These are phyloP conservation scores for Wallacemonas sp. DNA, from an alignment of 208 protist genomes.

Conservation along the genomic window DNA sequence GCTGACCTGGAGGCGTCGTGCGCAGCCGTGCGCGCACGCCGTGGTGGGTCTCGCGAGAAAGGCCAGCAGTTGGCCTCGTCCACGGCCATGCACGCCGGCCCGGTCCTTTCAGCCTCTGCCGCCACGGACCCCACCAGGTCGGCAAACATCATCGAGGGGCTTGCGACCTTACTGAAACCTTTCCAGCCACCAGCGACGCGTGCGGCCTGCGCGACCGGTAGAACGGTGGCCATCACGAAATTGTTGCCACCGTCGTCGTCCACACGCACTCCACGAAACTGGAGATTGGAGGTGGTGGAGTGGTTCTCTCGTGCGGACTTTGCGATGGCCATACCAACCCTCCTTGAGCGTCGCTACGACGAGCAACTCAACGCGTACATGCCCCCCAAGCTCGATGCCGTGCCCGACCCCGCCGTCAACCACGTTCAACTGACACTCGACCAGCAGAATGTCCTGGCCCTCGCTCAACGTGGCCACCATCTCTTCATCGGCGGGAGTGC, in stretches of 20 bases:
- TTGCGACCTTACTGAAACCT: conserved; percentile 1
- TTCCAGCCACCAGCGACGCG: neutral
- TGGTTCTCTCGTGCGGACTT: conserved; percentile 54
- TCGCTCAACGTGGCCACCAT: conserved; percentile 63
- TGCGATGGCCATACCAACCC: conserved; percentile 34
- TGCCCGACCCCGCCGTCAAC: conserved; percentile 35
- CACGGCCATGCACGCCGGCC: neutral
- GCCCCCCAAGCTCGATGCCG: conserved; percentile 75
- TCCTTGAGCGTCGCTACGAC: conserved; percentile 56
- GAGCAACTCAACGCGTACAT: conserved; percentile 54
- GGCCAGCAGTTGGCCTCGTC: too few relatives aligned
- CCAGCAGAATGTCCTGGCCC: conserved; percentile 59
- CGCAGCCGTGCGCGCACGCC: neutral
- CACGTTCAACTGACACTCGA: conserved; percentile 57
- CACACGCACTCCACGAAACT: conserved; percentile 5
- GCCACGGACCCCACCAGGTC: too few relatives aligned
- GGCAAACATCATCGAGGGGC: neutral
- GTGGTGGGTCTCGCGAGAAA: too few relatives aligned
- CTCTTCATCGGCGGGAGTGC: conserved; percentile 88
- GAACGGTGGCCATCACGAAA: neutral
- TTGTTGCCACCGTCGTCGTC: neutral
- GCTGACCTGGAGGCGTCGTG: neutral
- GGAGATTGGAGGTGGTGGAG: conserved; percentile 39
- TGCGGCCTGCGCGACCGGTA: neutral
- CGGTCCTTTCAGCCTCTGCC: neutral